These are phyloP conservation scores for Porcisia hertigi DNA, from an alignment of 208 protist genomes.

Conservation along the genomic window DNA sequence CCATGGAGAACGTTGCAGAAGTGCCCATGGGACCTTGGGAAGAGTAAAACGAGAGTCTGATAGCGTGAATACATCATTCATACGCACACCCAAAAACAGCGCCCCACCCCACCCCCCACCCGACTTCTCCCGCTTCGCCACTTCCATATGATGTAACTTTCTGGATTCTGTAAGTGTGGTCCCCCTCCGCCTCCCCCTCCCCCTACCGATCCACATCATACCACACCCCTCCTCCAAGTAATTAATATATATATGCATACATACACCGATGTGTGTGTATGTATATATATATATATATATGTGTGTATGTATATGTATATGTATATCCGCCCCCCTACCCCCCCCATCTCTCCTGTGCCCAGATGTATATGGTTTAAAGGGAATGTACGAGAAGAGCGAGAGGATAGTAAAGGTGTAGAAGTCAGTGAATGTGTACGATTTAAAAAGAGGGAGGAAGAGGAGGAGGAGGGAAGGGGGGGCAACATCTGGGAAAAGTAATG, in stretches of 20 bases:
- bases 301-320: background rate
- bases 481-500: background rate
- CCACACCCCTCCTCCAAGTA: no score
- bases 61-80: background rate
- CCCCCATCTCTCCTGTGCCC: no score
- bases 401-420: background rate
- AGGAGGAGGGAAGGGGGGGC: no score
- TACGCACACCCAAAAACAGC: no score
- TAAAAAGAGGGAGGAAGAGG: background rate
- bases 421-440: background rate
- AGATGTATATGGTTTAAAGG: no score
- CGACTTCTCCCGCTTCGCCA: no score
- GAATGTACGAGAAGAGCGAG: background rate
- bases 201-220: no score
- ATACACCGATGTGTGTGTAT: no score
- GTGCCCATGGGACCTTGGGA: constrained; percentile 11
- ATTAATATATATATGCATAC: no score
- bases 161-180: background rate
- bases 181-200: background rate
- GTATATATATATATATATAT: background rate
- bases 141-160: background rate
- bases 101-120: background rate
- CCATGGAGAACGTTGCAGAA: background rate
- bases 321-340: background rate
- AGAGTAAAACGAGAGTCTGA: background rate